These are phyloP conservation scores for Cladorrhinum samala DNA, from an alignment of 495 filamentous ascomycete species.

Conservation along the genomic window DNA sequence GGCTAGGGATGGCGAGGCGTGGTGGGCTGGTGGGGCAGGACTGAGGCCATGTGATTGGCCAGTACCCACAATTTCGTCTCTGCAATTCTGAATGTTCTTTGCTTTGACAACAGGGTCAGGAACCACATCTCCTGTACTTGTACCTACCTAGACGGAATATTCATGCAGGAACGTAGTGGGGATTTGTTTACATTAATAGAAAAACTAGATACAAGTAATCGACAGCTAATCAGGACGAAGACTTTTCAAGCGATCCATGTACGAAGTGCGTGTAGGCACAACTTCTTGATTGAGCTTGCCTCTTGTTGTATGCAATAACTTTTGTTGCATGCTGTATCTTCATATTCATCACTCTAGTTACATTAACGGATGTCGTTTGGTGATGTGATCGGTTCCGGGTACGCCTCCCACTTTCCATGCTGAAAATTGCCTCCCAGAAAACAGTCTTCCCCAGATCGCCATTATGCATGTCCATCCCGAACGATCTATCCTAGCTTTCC, in stretches of 20 bases:
- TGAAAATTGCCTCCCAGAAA: constrained; percentile 1
- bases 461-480: constrained; percentile 1
- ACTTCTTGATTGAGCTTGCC: too few species aligned
- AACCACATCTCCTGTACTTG: too few species aligned
- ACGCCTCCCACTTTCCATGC: not conserved
- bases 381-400: not conserved
- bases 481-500: constrained; percentile 2
- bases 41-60: not conserved
- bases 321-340: not conserved
- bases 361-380: not conserved
- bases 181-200: too few species aligned
- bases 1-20: not conserved
- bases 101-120: too few species aligned
- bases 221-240: too few species aligned
- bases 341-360: not conserved
- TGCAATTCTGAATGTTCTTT: not conserved
- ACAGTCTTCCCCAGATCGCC: not conserved
- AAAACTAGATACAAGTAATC: too few species aligned
- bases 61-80: too few species aligned
- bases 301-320: too few species aligned
- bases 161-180: too few species aligned
- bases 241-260: too few species aligned
- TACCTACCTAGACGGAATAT: too few species aligned
- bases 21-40: not conserved
- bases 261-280: too few species aligned